These are phyloP conservation scores for Chalciporus sp. DNA, from an alignment of 1,284 basidiomycete genomes.

Conservation along the genomic window DNA sequence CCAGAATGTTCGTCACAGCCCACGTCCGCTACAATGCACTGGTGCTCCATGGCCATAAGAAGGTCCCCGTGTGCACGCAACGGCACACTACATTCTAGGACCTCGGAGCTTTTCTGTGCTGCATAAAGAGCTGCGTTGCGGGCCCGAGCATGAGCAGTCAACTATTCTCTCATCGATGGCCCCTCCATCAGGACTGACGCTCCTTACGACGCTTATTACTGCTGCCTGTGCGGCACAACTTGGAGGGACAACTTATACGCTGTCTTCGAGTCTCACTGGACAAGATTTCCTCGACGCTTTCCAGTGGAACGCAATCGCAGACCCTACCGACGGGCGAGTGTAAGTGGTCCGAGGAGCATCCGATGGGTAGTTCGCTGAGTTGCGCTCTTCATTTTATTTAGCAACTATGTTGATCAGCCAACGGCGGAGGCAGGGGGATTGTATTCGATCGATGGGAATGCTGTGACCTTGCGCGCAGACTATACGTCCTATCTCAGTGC, in stretches of 20 bases:
- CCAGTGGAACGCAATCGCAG: conserved; percentile 41
- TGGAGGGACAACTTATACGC: conserved; percentile 32
- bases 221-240: not conserved
- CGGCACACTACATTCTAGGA: too few relatives aligned
- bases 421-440: conserved; percentile 47
- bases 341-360: conserved; percentile 20
- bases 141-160: not conserved
- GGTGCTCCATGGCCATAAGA: too few relatives aligned
- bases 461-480: conserved; percentile 42
- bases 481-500: conserved; percentile 25
- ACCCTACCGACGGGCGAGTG: conserved; percentile 48
- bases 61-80: too few relatives aligned
- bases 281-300: conserved; percentile 41
- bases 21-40: too few relatives aligned
- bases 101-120: too few relatives aligned
- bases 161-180: not conserved
- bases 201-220: not conserved
- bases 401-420: conserved; percentile 49
- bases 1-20: too few relatives aligned
- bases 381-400: conserved; percentile 18
- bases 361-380: not conserved
- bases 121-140: not conserved
- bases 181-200: not conserved
- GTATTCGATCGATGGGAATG: conserved; percentile 45
- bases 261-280: conserved; percentile 40